Base-by-base conservation (phyloP, 192 early-diverging fungal genomes). In the Gryganskiella cystojenkinii region DNA sequence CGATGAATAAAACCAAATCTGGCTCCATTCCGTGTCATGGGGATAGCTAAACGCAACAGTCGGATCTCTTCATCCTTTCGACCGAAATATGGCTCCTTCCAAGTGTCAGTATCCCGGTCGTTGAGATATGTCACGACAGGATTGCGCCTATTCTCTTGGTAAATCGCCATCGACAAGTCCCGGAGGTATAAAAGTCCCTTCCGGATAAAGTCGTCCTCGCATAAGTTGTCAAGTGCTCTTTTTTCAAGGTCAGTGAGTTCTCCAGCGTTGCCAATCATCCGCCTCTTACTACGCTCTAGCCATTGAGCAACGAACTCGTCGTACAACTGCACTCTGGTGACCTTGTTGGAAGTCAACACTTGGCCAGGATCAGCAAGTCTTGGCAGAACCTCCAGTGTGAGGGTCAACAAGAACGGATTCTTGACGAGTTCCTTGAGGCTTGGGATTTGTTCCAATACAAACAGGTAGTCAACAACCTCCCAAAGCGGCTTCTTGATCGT, bases 1-100 rank as follows among this genome's bases (percentile, higher is more conserved):
- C 62, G 30, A 17, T 64, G 62, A 3, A 64, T 42, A 28, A 64
- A 64, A 3, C 24, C 28, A 25, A 28, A 42, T 15, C 34, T n/a
- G 5, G 8, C 14, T 3, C 52, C 52, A 1, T 25, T 25, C 10
- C 52, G 52, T 7, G 52, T 54, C 52, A 54, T 31, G 17, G 52
- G 52, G 13, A 15, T 25, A 0, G 52, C n/a, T 15, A 30, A 17
- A 9, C 24, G 24, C 28, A 54, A 17, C 52, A 54, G 14, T 15
- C 14, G 27, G 0, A 33, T 28, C 52, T 54, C 52, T 1, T 25
- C 27, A 6, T 54, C 52, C 4, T 3, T 0, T 40, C 37, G 37
- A 3, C 52, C 52, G 15, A 54, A 54, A 17, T 30, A 54, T 14
- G 5, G 15, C 17, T 3, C 52, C 14, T 54, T 54, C 52, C 52